These are phyloP conservation scores for Amoeboaphelidium protococcarum DNA, from an alignment of 371 early-diverging fungal species.

Conservation along the genomic window DNA sequence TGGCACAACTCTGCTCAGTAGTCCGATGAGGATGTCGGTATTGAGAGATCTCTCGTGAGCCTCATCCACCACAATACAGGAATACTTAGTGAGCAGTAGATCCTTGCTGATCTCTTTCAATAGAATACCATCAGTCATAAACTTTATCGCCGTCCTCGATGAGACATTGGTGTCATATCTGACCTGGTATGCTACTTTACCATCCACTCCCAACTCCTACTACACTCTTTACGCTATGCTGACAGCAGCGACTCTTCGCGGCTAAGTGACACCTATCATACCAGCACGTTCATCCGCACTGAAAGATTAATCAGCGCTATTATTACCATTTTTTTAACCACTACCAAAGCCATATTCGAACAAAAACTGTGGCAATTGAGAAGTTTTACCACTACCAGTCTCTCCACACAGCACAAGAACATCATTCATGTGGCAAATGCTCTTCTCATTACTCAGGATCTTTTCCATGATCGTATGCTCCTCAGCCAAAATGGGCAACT, in stretches of 20 bases:
- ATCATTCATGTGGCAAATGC: too few relatives aligned
- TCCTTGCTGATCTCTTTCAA: constrained; percentile 47
- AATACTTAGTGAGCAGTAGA: constrained; percentile 64
- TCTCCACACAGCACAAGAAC: constrained; percentile 8
- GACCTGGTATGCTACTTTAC: constrained; percentile 42
- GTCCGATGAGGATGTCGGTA: constrained; percentile 90
- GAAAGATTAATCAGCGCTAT: too few relatives aligned
- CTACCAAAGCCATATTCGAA: constrained; percentile 8
- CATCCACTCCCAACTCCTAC: constrained; percentile 49
- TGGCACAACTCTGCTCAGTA: constrained; percentile 50
- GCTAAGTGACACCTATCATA: constrained; percentile 43
- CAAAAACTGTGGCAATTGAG: constrained; percentile 17
- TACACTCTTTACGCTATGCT: constrained; percentile 86
- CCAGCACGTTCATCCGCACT: background rate
- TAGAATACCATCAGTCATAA: constrained; percentile 98
- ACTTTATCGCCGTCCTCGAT: constrained; percentile 60
- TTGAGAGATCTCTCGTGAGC: constrained; percentile 96
- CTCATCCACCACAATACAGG: constrained; percentile 92
- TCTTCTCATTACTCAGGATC: constrained; percentile 1
- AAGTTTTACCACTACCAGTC: constrained; percentile 19
- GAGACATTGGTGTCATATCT: constrained; percentile 60
- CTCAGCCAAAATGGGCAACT: background rate
- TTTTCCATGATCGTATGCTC: background rate
- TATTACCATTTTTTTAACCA: too few relatives aligned
- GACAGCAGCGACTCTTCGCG: constrained; percentile 96